Conservation (phyloP, 1,139 yeast species). For the Sugiyamaella sp. region DNA sequence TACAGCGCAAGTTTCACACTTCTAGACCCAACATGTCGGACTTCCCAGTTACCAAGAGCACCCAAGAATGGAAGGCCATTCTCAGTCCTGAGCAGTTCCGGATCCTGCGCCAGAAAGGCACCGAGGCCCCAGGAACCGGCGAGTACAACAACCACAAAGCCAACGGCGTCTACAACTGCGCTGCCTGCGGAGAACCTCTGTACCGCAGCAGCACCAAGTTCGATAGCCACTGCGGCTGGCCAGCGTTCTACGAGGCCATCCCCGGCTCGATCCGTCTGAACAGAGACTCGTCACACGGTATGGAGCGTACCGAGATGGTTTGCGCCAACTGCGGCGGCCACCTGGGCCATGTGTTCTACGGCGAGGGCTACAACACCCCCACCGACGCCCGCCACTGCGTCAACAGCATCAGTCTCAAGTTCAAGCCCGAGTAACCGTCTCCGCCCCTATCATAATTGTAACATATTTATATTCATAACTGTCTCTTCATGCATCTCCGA, state of each 20-base stretch:
- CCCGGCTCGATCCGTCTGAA: constrained; percentile 72
- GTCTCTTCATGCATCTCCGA: too few species aligned
- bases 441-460: neutral
- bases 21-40: constrained; percentile 13
- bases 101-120: constrained; percentile 76
- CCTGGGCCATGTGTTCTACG: constrained; percentile 89
- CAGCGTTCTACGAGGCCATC: constrained; percentile 87
- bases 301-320: constrained; percentile 83
- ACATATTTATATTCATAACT: too few species aligned
- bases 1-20: neutral
- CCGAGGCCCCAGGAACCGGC: constrained; percentile 84
- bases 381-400: constrained; percentile 96
- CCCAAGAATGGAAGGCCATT: constrained; percentile 78
- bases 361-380: constrained; percentile 91
- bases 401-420: constrained; percentile 78
- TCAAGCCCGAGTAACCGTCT: constrained; percentile 43
- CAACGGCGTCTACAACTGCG: constrained; percentile 77
- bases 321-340: constrained; percentile 93
- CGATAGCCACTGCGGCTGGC: constrained; percentile 96
- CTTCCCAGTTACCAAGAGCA: constrained; percentile 47
- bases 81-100: constrained; percentile 77
- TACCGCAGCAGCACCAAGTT: constrained; percentile 82
- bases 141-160: constrained; percentile 58
- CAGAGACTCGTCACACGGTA: constrained; percentile 68
- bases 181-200: constrained; percentile 78